Base-by-base conservation (phyloP, 2,329 filamentous ascomycete species). In the Trichoderma sp. region DNA sequence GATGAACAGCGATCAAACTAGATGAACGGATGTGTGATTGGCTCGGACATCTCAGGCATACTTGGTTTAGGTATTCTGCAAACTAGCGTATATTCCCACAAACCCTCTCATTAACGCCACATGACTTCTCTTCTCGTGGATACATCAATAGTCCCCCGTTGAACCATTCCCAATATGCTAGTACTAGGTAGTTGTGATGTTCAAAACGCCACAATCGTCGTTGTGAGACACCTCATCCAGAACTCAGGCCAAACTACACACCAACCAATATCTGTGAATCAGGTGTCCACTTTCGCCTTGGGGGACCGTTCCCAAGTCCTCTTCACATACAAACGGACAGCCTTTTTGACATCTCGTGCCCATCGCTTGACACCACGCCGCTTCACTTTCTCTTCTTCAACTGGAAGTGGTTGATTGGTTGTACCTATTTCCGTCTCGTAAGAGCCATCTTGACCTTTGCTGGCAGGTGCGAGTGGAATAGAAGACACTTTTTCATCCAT, bases 311-410 rank as follows among this genome's bases (percentile, higher is more conserved):
- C 77, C 67, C 80, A 75, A 34, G 77, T 80, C 53, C 75, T 78
- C 69, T 75, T 79, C 64, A 83, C 74, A 65, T 79, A 81, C 28
- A 75, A 77, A 21, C 78, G 79, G 36, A 83, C 76, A 36, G 76
- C 78, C 51, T 76, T 76, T 61, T 77, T 82, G 28, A 79, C 80
- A 60, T 78, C 77, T 64, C 73, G 76, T 26, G 80, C 80, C 81
- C 81, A 83, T 47, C 76, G 77, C 71, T 76, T 79, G 36, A 83
- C 75, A 34, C 79, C 75, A 32, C 79, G 77, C 6, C 75, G 75
- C 14, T 73, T 75, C 64, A 73, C 74, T 67, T 74, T 77, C 57
- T 74, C 76, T 30, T 75, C 71, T 61, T 64, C 75, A 18, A 53
- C 61, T 21, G 74, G 74, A 56, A 39, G 36, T 30, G 71, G 34